phyloP scores from a whole-genome alignment of 768 basidiomycete species.

The Psilocybe azurescens region DNA sequence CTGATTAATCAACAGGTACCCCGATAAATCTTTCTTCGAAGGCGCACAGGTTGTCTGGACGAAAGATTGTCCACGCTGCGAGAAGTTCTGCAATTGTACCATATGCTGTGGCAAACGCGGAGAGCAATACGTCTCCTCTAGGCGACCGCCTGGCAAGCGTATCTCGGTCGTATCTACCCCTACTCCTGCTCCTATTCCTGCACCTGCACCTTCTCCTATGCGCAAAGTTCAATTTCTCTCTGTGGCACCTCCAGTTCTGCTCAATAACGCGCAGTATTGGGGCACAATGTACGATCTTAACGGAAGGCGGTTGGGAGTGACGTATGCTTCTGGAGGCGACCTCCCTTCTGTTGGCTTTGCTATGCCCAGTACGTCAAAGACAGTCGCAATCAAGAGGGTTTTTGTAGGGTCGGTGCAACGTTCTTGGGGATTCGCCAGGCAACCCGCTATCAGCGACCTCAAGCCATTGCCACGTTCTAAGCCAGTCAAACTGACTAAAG shows the following conservation, averaged over 20 bases:
- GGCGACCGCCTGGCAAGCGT: slow-evolving; percentile 6
- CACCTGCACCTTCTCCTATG: not conserved
- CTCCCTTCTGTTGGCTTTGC: slow-evolving; percentile 25
- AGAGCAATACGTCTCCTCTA: slow-evolving; percentile 42
- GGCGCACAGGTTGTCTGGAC: slow-evolving; percentile 24
- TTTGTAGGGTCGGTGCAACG: slow-evolving; percentile 31
- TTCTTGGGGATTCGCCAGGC: slow-evolving; percentile 1
- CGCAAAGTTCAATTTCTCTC: not conserved
- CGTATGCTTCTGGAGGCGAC: slow-evolving; percentile 18
- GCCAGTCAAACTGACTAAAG: not conserved
- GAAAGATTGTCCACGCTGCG: slow-evolving; percentile 50
- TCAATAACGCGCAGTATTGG: slow-evolving; percentile 30
- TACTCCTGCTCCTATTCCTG: not conserved
- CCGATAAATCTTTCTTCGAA: slow-evolving; percentile 25
- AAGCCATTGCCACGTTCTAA: not conserved
- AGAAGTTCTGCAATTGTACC: slow-evolving; percentile 53
- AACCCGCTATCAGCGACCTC: not conserved
- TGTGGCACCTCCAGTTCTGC: not conserved
- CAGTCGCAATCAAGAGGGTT: slow-evolving; percentile 13
- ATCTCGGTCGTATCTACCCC: slow-evolving; percentile 1
- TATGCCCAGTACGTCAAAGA: not conserved
- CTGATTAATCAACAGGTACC: slow-evolving; percentile 29
- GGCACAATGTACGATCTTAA: slow-evolving; percentile 34
- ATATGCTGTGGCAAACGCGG: slow-evolving; percentile 48
- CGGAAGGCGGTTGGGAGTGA: slow-evolving; percentile 33